Evolutionary conservation across 306 rosid species (phyloP), one percentile per base, ranked within the genome.

Genomic region (Glycyrrhiza uralensis): DNA sequence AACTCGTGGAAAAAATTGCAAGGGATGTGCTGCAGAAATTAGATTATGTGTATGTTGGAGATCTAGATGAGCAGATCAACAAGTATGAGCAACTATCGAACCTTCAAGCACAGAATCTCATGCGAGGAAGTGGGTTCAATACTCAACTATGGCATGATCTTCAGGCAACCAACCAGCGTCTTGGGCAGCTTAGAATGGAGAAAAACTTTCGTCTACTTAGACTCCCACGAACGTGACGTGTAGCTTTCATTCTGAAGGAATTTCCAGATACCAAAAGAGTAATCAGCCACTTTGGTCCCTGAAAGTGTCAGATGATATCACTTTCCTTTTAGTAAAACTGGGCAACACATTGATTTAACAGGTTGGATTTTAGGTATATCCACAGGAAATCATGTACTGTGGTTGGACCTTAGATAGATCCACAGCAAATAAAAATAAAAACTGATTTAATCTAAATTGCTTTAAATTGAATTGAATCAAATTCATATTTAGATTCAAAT

Each of bases 11-110:
- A 19, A 61, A 17, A 61, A 61, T 61, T 61, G 68, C 19, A 3
- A 36, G 6, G 12, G 33, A 61, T 33, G 47, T 61, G 11, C 5
- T 61, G 68, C 18, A 61, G 68, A 61, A 61, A 18, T 19, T 61
- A 22, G 11, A 36, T 61, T 30, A 61, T 36, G 68, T 12, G 3
- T 61, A 61, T 61, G 68, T 61, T 36, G 68, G 68, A 11, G 68
- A 61, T 32, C n/a, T 61, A 38, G 49, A 61, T 36, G 68, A 38
- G 2, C 32, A 61, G 24, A 61, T 61, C 32, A 20, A 10, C 0
- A 61, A 61, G 19, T 61, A 61, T 61, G 68, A 36, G 49, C 68
- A 61, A 38, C 50, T 61, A 61, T 29, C 50, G 4, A 61, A 55
- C 3, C 15, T 61, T 5, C 67, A 61, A 61, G 15, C 49, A 4